Base-by-base conservation (phyloP, 257 asterid species). In the Solanum chilense region DNA sequence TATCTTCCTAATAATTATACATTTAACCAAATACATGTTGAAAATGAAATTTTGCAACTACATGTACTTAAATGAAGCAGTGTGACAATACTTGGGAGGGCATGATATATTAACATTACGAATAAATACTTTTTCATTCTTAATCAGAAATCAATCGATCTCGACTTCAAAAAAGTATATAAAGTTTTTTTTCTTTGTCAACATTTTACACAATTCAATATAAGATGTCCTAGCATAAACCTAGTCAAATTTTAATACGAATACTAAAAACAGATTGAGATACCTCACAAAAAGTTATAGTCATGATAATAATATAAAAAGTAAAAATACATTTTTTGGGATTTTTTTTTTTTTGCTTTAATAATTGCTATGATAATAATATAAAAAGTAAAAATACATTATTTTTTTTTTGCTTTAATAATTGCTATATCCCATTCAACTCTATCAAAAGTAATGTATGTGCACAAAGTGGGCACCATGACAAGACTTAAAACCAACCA, bases 191-290 rank as follows among this genome's bases (percentile, higher is more conserved):
- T 27, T 68, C 12, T 68, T 68, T 27, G 0, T 29, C 5, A 68
- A 1, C 3, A 0, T 5, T 27, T 68, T 29, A 68, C 2, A 2
- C 73, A 8, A 0, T 2, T 3, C 8, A 8, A 31, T 70, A 4
- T 70, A 31, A 16, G 3, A 31, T 12, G 9, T 70, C 8, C 4
- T 23, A 9, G 1, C 3, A 9, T 31, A 12, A 69, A 70, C 9
- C 6, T 70, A 69, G 0, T 69, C 11, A 18, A 69, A 2, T 1
- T 7, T 1, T 27, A 69, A 69, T 69, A 69, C 9, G 5, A 31
- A 1, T 69, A 69, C 1, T 0, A 3, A 69, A 69, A 9, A 3
- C 41, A 16, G 2, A 69, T 15, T 69, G 3, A 3, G 5, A 31
- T 15, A 31, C 42, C 13, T 15, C 42, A 31, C 76, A 3, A 23